phyloP scores from a whole-genome alignment of 169 alveolate species.

The Plasmodium chabaudi region DNA sequence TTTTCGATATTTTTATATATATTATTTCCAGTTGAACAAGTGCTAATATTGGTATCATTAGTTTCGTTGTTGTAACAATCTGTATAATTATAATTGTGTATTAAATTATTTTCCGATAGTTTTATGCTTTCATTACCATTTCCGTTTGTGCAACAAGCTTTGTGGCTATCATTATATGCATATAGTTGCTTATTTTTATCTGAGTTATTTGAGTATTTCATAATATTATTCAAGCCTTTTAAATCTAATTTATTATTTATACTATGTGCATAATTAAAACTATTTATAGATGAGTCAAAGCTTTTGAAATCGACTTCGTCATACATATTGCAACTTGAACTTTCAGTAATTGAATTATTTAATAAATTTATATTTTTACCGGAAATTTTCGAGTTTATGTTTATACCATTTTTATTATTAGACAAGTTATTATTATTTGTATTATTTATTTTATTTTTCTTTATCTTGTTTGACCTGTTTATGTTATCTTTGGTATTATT shows the following conservation, averaged over 20 bases:
- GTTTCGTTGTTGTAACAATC: neutral
- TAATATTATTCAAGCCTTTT: neutral
- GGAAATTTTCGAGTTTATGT: neutral
- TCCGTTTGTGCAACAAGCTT: neutral
- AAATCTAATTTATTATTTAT: slow-evolving; percentile 11
- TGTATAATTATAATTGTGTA: slow-evolving; percentile 6
- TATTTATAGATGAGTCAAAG: slow-evolving; percentile 17
- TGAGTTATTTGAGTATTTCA: slow-evolving; percentile 3
- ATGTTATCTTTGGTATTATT: neutral
- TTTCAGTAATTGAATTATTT: slow-evolving; percentile 5
- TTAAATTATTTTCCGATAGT: neutral
- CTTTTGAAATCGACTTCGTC: neutral
- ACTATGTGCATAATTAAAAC: slow-evolving; percentile 6
- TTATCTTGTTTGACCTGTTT: slow-evolving; percentile 1
- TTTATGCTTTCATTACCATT: neutral
- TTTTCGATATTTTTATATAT: neutral
- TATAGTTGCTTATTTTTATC: slow-evolving; percentile 4
- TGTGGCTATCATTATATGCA: neutral
- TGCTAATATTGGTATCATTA: neutral
- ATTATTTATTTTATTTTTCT: neutral
- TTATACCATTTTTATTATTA: slow-evolving; percentile 11
- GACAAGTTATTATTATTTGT: neutral
- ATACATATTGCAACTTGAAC: neutral
- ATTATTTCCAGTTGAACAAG: neutral
- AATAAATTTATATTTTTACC: slow-evolving; percentile 9